Evolutionary conservation across 148 eudicot species (phyloP), one percentile per base, ranked within the genome.

Genomic region (Cornus suecica): DNA sequence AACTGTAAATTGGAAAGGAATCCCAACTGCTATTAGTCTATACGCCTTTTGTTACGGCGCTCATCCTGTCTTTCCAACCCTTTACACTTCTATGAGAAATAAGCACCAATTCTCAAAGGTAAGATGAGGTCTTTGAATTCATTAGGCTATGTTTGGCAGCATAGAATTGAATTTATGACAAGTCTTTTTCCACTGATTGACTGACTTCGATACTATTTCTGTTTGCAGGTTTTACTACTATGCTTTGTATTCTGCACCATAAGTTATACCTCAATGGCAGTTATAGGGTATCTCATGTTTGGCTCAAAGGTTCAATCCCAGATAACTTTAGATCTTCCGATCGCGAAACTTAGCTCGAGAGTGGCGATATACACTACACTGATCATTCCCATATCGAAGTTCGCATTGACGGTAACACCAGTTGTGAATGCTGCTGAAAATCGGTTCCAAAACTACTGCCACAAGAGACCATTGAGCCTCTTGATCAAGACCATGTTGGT

Each of bases 231-330:
- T 4, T 74, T 86, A 77, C 24, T 79, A 5, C 10, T 86, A 2
- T 81, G 87, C 76, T 86, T 86, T 62, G 4, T 78, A 8, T 29
- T 76, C 4, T 58, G 80, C 60, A 86, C 87, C 10, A 45, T 82
- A 42, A 79, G 63, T 24, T 84, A 84, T 51, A 73, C 78, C 23
- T 74, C 81, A 10, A 85, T 88, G 87, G 88, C 87, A 24, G 56
- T 85, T 24, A 13, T 80, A n/a, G 88, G 88, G 10, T 88, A 88
- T 78, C 71, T 82, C 3, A 88, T 88, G 91, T 88, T 77, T 62
- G 91, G 91, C 34, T 66, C 79, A 45, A 56, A 74, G 4, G 66
- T 84, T 2, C 11, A 68, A 26, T 83, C 91, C 8, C 87, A 88
- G 34, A 76, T 88, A 51, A 88, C 91, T 3, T n/a, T 88, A 65